phyloP scores from a whole-genome alignment of 441 rosid species.

The Populus hybrid region DNA sequence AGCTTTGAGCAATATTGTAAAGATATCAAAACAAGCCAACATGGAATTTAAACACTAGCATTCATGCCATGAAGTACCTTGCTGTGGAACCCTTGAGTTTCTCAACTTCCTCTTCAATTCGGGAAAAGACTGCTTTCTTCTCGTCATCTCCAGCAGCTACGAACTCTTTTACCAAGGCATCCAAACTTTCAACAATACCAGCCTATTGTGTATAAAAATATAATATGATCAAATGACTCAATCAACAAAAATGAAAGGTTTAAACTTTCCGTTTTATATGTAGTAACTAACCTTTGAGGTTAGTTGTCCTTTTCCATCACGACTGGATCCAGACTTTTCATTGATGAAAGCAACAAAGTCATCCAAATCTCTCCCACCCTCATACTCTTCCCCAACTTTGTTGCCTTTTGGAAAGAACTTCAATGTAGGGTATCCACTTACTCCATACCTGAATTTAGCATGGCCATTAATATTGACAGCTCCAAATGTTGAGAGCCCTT shows the following conservation, averaged over 20 bases:
- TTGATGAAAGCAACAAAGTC: slow-evolving; percentile 85
- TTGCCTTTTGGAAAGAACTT: slow-evolving; percentile 86
- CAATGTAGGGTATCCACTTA: slow-evolving; percentile 88
- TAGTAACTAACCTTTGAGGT: slow-evolving; percentile 60
- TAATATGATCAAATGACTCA: background rate
- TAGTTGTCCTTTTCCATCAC: slow-evolving; percentile 83
- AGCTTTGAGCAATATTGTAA: background rate
- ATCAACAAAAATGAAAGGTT: background rate
- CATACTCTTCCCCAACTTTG: slow-evolving; percentile 93
- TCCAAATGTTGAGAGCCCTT: background rate
- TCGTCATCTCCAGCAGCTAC: slow-evolving; percentile 66
- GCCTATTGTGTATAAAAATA: slow-evolving; percentile 47
- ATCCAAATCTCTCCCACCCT: slow-evolving; percentile 79
- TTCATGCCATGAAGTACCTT: slow-evolving; percentile 37
- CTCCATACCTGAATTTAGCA: slow-evolving; percentile 58
- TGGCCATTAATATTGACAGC: slow-evolving; percentile 1
- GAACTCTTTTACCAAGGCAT: slow-evolving; percentile 75
- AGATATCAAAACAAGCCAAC: background rate
- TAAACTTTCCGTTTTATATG: background rate
- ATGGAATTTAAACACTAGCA: background rate
- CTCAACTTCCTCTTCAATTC: slow-evolving; percentile 68
- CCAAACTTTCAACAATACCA: slow-evolving; percentile 77
- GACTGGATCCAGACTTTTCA: slow-evolving; percentile 72
- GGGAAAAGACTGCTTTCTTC: slow-evolving; percentile 63
- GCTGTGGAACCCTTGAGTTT: slow-evolving; percentile 65